Percentiles rank a stretch among this genome's conserved stretches.
Evolutionary conservation across 768 basidiomycete genomes (phyloP).

Genomic region (Tricholoma hemisulphureum): DNA sequence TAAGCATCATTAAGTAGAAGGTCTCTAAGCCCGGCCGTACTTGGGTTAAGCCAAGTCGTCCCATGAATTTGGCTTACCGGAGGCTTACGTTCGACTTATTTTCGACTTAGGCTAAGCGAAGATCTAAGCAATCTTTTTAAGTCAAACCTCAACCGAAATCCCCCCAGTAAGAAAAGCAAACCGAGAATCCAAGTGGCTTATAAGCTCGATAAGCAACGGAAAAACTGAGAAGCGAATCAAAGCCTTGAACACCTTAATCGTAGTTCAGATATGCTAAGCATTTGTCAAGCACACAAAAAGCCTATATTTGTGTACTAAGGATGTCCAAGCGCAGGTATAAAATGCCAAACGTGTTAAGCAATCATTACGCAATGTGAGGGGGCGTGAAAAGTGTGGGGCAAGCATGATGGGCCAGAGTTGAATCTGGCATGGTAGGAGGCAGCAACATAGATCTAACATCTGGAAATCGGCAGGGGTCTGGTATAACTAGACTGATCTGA

Average conservation of each 20-base stretch:
- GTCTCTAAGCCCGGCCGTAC: neutral
- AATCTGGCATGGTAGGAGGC: neutral
- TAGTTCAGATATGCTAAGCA: too few relatives aligned
- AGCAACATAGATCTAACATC: neutral
- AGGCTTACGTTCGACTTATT: too few relatives aligned
- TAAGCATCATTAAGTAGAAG: neutral
- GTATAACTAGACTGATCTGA: too few relatives aligned
- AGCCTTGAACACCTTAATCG: too few relatives aligned
- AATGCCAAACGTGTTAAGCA: neutral
- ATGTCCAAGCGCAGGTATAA: neutral
- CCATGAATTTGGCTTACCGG: neutral
- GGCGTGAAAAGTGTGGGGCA: neutral
- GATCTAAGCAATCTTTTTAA: neutral
- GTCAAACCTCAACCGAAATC: neutral
- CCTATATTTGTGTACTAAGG: neutral
- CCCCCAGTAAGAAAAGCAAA: too few relatives aligned
- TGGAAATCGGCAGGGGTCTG: too few relatives aligned
- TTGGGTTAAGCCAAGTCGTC: neutral
- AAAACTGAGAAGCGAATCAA: neutral
- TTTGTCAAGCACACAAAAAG: neutral
- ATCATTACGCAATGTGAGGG: neutral
- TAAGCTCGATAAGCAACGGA: neutral
- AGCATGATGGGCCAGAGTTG: neutral
- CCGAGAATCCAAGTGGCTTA: neutral
- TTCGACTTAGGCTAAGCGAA: neutral